Conservation (phyloP, 2,329 filamentous ascomycete genomes). For the Aureobasidium melanogenum region DNA sequence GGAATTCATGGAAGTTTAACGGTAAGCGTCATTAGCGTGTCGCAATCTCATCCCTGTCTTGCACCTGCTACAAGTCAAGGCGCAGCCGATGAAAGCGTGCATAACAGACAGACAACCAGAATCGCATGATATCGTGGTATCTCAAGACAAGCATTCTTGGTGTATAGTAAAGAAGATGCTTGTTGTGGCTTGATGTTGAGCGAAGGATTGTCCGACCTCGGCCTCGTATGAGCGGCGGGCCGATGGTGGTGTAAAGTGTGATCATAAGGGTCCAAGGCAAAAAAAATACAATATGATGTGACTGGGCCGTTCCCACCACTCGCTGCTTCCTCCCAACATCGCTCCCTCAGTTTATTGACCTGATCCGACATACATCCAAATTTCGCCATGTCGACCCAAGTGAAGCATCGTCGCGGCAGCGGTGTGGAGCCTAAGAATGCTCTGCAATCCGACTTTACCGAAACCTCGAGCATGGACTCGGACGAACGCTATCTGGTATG, state of each 20-base stretch:
- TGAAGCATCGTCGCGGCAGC: constrained; percentile 13
- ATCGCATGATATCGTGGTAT: background rate
- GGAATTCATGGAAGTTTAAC: background rate
- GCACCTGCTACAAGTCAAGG: background rate
- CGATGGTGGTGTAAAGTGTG: background rate
- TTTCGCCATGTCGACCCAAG: background rate
- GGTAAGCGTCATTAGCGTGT: background rate
- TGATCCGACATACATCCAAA: background rate
- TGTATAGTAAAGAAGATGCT: background rate
- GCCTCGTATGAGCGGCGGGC: background rate
- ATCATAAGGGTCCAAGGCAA: background rate
- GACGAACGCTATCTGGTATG: constrained; percentile 30
- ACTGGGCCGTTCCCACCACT: constrained; percentile 4
- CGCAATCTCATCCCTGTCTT: background rate
- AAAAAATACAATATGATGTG: constrained; percentile 9
- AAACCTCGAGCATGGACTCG: constrained; percentile 24
- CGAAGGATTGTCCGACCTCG: constrained; percentile 5
- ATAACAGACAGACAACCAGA: background rate
- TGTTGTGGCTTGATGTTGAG: constrained; percentile 5
- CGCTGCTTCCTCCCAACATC: constrained; percentile 1
- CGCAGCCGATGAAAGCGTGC: background rate
- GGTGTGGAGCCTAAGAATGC: constrained; percentile 22
- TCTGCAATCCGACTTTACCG: constrained; percentile 26
- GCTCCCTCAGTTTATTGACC: background rate
- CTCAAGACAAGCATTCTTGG: background rate